Evolutionary conservation across 2,329 filamentous ascomycete species (phyloP).

Genomic region (Acrodontium crateriforme): DNA sequence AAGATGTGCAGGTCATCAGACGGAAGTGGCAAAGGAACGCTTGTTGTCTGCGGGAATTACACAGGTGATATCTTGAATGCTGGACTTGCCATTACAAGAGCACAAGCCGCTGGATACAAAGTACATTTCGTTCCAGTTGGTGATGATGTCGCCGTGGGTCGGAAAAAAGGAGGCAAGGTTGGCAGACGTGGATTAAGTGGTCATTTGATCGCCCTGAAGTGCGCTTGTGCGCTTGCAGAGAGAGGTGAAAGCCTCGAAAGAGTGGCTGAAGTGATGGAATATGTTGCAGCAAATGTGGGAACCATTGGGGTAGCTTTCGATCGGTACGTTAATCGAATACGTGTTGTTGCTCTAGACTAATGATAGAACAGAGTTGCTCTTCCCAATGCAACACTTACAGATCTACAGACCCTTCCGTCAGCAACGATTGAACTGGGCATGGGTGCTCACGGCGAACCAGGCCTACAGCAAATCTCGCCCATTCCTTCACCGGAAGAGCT

Average conservation of each 20-base stretch:
- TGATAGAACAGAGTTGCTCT: constrained; percentile 18
- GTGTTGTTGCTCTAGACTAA: constrained; percentile 2
- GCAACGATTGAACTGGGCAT: constrained; percentile 51
- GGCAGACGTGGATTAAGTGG: constrained; percentile 49
- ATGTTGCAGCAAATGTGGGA: constrained; percentile 23
- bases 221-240: constrained; percentile 41
- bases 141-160: constrained; percentile 52
- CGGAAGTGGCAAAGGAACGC: constrained; percentile 30
- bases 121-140: constrained; percentile 47
- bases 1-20: constrained; percentile 38
- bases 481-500: constrained; percentile 21
- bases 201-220: constrained; percentile 46
- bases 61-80: constrained; percentile 52
- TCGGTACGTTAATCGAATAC: constrained; percentile 11
- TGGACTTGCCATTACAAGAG: constrained; percentile 45
- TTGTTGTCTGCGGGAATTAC: constrained; percentile 52
- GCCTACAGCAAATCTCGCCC: constrained; percentile 41
- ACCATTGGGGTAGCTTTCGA: constrained; percentile 24
- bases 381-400: constrained; percentile 42
- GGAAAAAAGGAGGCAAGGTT: constrained; percentile 41
- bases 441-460: constrained; percentile 54
- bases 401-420: constrained; percentile 40
- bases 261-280: constrained; percentile 25
- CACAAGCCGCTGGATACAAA: constrained; percentile 39
- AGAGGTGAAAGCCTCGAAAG: constrained; percentile 18